Conservation (phyloP, 768 basidiomycete species). For the Mycena floridula region DNA sequence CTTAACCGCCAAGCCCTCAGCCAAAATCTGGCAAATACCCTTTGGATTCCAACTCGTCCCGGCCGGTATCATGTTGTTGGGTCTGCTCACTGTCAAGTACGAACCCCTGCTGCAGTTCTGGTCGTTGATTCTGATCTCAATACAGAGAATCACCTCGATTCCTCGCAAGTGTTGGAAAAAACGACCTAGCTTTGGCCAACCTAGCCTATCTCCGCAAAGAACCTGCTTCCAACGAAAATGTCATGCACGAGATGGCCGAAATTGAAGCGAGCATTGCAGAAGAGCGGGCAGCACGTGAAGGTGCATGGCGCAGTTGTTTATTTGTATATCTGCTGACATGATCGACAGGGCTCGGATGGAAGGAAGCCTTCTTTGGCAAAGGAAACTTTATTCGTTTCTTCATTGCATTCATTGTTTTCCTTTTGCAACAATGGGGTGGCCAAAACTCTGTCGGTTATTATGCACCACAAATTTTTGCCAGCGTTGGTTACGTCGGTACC, state of each 20-base stretch:
- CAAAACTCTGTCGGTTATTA: constrained; percentile 81
- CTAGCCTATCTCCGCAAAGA: constrained; percentile 60
- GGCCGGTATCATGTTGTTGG: constrained; percentile 62
- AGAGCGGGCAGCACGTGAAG: constrained; percentile 59
- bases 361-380: constrained; percentile 72
- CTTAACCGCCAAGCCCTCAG: constrained; percentile 23
- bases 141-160: constrained; percentile 68
- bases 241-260: constrained; percentile 66
- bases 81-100: constrained; percentile 61
- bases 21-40: constrained; percentile 62
- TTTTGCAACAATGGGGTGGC: constrained; percentile 79
- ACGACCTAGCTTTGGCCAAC: constrained; percentile 47
- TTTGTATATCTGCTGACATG: no score
- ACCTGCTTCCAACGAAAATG: constrained; percentile 29
- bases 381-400: constrained; percentile 80
- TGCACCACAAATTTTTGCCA: constrained; percentile 66
- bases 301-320: no score
- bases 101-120: constrained; percentile 11
- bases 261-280: constrained; percentile 77
- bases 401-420: constrained; percentile 78
- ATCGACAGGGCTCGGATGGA: constrained; percentile 58
- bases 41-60: constrained; percentile 74
- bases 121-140: not conserved
- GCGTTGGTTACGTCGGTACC: constrained; percentile 59
- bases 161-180: constrained; percentile 59